Evolutionary conservation across 495 filamentous ascomycete species (phyloP), one percentile per base, ranked within the genome.

Genomic region (Aspergillus taichungensis): DNA sequence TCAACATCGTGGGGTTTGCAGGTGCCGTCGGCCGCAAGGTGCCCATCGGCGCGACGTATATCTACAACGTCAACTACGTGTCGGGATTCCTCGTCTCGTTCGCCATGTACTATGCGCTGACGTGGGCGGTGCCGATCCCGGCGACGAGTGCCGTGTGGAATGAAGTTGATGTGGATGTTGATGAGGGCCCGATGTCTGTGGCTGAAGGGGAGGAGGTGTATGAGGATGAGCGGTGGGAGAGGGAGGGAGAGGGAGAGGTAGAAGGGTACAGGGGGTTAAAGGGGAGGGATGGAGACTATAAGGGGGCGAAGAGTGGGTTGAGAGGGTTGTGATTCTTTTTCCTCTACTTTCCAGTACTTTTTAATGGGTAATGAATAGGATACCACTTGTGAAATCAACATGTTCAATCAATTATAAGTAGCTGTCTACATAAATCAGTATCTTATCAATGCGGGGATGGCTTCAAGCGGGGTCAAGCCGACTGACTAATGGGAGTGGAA

Each of bases 1-100:
- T 94, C 78, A 96, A 95, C 59, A 84, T 96, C 35, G 87, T 95
- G 14, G 90, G 90, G 0, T 95, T 96, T 50, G 88, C 78, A 1
- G 88, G 88, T 1, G 88, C 85, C 0, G 80, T 95, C 14, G 87
- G 87, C 1, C 63, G 66, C 5, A 70, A 81, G 1, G 88, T 92
- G 0, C 79, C 79, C 13, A 72, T 83, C 14, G 88, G 86, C 5
- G 90, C 90, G 1, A 78, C 78, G 8, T 94, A 94, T 58, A 80
- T 95, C 46, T 96, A 94, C 70, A 84, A 85, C 56, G 54, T 96
- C 47, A 95, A 94, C 58, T 96, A 88, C 68, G 91, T 96, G 62
- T 75, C 76, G 33, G 90, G 90, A 0, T 84, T 94, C 54, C 69
- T 87, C 30, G 77, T 95, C 27, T 79, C 88, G 0, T 59, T 66